Conservation (phyloP, 2,329 filamentous ascomycete genomes). For the Pezicula carpinea region DNA sequence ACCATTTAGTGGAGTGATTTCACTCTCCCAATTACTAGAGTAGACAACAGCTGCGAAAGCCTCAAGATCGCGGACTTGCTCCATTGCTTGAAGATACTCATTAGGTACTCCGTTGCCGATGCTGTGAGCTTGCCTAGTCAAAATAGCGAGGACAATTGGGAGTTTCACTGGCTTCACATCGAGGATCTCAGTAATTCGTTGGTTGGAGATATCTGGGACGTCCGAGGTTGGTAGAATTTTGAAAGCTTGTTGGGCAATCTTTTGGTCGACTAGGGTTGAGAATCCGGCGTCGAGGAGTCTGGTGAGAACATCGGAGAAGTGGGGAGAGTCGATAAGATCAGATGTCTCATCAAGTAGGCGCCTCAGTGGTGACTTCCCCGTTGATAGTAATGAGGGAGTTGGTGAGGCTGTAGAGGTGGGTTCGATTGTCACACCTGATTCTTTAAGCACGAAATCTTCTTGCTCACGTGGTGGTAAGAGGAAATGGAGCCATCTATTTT, state of each 20-base stretch:
- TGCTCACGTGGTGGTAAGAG: constrained; percentile 75
- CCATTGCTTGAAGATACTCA: constrained; percentile 70
- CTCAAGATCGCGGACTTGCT: constrained; percentile 70
- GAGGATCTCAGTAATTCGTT: constrained; percentile 45
- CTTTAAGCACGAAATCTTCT: constrained; percentile 78
- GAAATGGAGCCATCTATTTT: constrained; percentile 66
- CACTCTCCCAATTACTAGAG: constrained; percentile 74
- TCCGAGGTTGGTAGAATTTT: constrained; percentile 45
- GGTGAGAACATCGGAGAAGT: constrained; percentile 81
- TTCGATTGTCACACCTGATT: constrained; percentile 72
- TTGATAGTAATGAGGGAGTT: constrained; percentile 29
- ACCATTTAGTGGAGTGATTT: constrained; percentile 40
- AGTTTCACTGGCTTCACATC: constrained; percentile 60
- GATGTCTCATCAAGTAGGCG: constrained; percentile 92
- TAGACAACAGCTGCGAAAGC: constrained; percentile 86
- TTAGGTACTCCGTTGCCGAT: constrained; percentile 77
- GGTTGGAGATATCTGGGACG: constrained; percentile 15
- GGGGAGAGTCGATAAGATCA: constrained; percentile 89
- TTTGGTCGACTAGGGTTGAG: constrained; percentile 75
- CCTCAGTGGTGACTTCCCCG: constrained; percentile 56
- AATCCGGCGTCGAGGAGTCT: constrained; percentile 85
- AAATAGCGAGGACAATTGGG: constrained; percentile 82
- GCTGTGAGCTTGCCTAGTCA: constrained; percentile 84
- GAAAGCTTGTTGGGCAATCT: constrained; percentile 75
- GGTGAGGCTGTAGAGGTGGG: constrained; percentile 36